phyloP scores from a whole-genome alignment of 257 asterid species.

The Datura wrightii region DNA sequence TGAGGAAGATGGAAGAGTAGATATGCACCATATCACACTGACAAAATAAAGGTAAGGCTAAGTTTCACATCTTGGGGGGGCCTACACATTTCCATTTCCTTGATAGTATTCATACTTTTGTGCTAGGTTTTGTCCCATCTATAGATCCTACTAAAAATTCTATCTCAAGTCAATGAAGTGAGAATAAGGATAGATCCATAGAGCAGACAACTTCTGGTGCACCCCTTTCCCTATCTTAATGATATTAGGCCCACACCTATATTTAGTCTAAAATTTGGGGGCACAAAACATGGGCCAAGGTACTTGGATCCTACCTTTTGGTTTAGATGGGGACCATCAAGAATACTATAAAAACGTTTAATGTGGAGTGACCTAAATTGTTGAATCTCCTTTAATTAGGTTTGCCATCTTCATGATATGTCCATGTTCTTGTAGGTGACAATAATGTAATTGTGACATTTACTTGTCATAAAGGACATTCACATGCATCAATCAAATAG shows the following conservation, averaged over 20 bases:
- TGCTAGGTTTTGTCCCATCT: constrained; percentile 27
- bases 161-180: neutral
- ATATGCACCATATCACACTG: neutral
- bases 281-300: constrained; percentile 17
- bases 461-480: constrained; percentile 21
- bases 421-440: constrained; percentile 26
- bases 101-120: constrained; percentile 27
- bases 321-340: constrained; percentile 22
- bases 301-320: constrained; percentile 27
- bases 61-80: constrained; percentile 32
- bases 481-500: constrained; percentile 17
- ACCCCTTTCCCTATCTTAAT: constrained; percentile 8
- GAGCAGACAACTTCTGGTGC: constrained; percentile 17
- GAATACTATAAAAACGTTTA: neutral
- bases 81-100: constrained; percentile 18
- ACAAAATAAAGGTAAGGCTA: constrained; percentile 15
- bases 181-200: constrained; percentile 18
- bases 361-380: constrained; percentile 10
- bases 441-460: constrained; percentile 23
- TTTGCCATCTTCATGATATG: constrained; percentile 29
- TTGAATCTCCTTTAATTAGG: constrained; percentile 18
- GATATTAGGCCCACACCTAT: constrained; percentile 11
- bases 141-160: neutral
- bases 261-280: constrained; percentile 1
- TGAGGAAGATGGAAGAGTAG: neutral